Percentiles rank a stretch among this genome's conserved stretches.
Conservation (phyloP, 1,284 basidiomycete species). For the Boletus mariae region DNA sequence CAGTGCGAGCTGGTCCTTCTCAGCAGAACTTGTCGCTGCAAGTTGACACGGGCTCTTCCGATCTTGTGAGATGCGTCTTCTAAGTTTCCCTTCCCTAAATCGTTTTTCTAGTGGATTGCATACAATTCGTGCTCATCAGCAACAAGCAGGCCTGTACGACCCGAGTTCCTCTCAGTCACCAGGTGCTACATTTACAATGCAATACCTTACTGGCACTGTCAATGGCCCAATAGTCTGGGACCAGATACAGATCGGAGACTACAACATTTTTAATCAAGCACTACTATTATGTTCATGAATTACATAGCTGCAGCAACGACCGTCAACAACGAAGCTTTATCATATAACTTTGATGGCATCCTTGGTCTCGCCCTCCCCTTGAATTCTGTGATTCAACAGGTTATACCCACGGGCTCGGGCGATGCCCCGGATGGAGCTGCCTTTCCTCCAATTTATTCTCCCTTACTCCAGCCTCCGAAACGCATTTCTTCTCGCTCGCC, state of each 20-base stretch:
- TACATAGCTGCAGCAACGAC: constrained; percentile 49
- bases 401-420: constrained; percentile 44
- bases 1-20: constrained; percentile 47
- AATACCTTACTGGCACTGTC: constrained; percentile 57
- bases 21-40: constrained; percentile 56
- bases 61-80: constrained; percentile 49
- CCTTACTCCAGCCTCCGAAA: constrained; percentile 34
- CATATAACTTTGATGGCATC: constrained; percentile 54
- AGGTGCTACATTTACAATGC: constrained; percentile 42
- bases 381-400: constrained; percentile 55
- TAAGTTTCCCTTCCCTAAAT: constrained; percentile 1
- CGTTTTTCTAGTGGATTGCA: constrained; percentile 53
- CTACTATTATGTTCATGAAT: constrained; percentile 29
- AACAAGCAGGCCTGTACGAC: constrained; percentile 53
- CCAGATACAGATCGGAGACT: constrained; percentile 51
- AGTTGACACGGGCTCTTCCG: constrained; percentile 74
- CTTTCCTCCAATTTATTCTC: constrained; percentile 62
- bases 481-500: constrained; percentile 46
- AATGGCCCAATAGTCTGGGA: constrained; percentile 68
- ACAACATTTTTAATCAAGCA: constrained; percentile 58
- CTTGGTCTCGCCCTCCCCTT: constrained; percentile 70
- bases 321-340: constrained; percentile 54
- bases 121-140: constrained; percentile 51
- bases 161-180: constrained; percentile 44
- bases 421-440: constrained; percentile 59